Evolutionary conservation across 108 stramenopile genomes (phyloP).

Genomic region (Nitzschia sp.): DNA sequence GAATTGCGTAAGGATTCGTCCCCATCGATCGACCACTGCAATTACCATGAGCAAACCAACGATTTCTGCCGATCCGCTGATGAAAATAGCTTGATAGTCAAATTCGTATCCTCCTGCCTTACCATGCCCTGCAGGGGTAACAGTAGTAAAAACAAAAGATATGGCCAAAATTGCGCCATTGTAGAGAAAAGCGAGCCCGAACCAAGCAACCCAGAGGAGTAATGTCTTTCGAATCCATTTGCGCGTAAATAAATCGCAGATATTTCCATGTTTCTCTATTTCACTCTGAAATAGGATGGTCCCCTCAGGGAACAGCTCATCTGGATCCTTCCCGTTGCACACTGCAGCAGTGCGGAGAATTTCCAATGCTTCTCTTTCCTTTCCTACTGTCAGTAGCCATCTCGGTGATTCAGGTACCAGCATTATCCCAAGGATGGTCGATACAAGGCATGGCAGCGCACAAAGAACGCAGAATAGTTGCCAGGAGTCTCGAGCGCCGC

Average conservation of each 20-base stretch:
- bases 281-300: constrained; percentile 29
- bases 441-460: constrained; percentile 58
- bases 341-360: constrained; percentile 52
- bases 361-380: constrained; percentile 51
- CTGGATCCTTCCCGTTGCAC: constrained; percentile 49
- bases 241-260: constrained; percentile 37
- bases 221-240: constrained; percentile 55
- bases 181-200: constrained; percentile 47
- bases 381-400: constrained; percentile 58
- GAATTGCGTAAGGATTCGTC: constrained; percentile 41
- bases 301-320: constrained; percentile 36
- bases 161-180: constrained; percentile 53
- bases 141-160: constrained; percentile 49
- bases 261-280: constrained; percentile 10
- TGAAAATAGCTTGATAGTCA: constrained; percentile 56
- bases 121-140: constrained; percentile 14
- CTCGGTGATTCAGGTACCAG: constrained; percentile 70
- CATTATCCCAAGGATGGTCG: constrained; percentile 36
- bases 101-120: constrained; percentile 30
- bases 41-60: constrained; percentile 42
- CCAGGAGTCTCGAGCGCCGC: constrained; percentile 45
- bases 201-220: constrained; percentile 31
- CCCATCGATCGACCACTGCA: constrained; percentile 39
- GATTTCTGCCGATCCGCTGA: constrained; percentile 53
- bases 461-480: constrained; percentile 53